These are phyloP conservation scores for Globisporangium abappressorium DNA, from an alignment of 352 stramenopile genomes.

Conservation along the genomic window DNA sequence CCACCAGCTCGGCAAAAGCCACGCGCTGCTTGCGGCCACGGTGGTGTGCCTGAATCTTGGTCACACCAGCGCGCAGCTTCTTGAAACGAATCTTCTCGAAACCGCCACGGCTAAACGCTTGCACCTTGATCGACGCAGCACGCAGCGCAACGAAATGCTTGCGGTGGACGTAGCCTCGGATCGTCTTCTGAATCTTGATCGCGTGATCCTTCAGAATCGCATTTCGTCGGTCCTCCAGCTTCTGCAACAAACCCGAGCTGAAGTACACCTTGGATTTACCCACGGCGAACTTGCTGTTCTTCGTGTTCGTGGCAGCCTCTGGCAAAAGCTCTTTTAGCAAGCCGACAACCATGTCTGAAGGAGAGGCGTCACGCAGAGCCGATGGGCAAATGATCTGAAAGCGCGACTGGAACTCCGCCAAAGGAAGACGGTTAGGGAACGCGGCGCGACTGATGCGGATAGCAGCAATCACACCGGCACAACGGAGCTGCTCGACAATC, in stretches of 20 bases:
- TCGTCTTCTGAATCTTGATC: constrained; percentile 74
- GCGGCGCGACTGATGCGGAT: constrained; percentile 87
- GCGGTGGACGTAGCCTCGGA: constrained; percentile 57
- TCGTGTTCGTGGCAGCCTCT: constrained; percentile 54
- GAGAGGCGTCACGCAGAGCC: constrained; percentile 45
- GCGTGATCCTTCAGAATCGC: constrained; percentile 70
- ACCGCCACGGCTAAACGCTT: constrained; percentile 41
- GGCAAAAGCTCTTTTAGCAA: constrained; percentile 68
- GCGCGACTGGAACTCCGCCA: constrained; percentile 78
- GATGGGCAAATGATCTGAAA: constrained; percentile 86
- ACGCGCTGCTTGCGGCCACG: constrained; percentile 66
- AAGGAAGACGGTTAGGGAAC: constrained; percentile 90
- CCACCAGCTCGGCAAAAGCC: constrained; percentile 44
- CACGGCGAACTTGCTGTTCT: constrained; percentile 80
- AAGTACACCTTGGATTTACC: constrained; percentile 85
- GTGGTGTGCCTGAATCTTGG: constrained; percentile 51
- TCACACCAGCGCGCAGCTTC: constrained; percentile 37
- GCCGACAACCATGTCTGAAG: constrained; percentile 71
- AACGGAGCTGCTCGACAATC: constrained; percentile 89
- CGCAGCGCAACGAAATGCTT: constrained; percentile 52
- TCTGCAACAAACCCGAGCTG: constrained; percentile 88
- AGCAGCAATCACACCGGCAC: constrained; percentile 86
- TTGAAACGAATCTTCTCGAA: constrained; percentile 42
- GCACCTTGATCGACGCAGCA: constrained; percentile 43
- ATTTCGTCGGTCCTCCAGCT: constrained; percentile 86